Base-by-base conservation (phyloP, 1,284 basidiomycete species). In the Ustilago xerochloae region DNA sequence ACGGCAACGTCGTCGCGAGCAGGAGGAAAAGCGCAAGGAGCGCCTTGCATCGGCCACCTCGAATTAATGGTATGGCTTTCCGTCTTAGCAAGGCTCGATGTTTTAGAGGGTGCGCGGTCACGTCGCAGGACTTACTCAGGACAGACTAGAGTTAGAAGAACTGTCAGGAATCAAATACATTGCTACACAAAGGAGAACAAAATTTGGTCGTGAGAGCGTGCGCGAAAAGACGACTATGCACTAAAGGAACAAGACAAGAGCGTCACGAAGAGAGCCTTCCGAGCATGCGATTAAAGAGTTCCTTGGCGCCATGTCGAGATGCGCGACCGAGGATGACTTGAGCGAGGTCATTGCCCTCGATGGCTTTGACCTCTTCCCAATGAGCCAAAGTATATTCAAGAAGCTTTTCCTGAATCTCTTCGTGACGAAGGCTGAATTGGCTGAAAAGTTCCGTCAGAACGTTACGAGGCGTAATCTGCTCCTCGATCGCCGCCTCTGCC, bases 1-100 rank as follows among this genome's bases (percentile, higher is more conserved):
- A 35, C 57, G 81, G 29, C 70, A 77, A 41, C 74, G 78, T n/a
- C 57, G 75, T 18, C 65, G 63, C 48, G 74, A 80, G 50, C 78
- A 77, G 48, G 68, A 75, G 18, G 71, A 67, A 12, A 75, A 73
- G 53, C 75, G 77, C 35, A 56, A 75, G 46, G 70, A 62, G 35
- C 50, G 55, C 5, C 15, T 67, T 16, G 63, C 66, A 20, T 51
- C 69, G 6, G 46, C 69, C 16, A 16, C 57, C 32, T 4, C 43
- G 15, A n/a, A 56, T 20, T 46, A 56, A 39, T 57, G 52, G 7
- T 70, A 28, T 45, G 13, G 12, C 36, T 15, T 2, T 24, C 29
- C 22, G 7, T 22, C 29, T 30, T 35, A 16, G 16, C 28, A 4
- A 24, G 10, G n/a, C n/a, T n/a, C n/a, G n/a, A n/a, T n/a, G n/a